Conservation (phyloP, 371 early-diverging fungal genomes). For the Conidiobolus incongruus region DNA sequence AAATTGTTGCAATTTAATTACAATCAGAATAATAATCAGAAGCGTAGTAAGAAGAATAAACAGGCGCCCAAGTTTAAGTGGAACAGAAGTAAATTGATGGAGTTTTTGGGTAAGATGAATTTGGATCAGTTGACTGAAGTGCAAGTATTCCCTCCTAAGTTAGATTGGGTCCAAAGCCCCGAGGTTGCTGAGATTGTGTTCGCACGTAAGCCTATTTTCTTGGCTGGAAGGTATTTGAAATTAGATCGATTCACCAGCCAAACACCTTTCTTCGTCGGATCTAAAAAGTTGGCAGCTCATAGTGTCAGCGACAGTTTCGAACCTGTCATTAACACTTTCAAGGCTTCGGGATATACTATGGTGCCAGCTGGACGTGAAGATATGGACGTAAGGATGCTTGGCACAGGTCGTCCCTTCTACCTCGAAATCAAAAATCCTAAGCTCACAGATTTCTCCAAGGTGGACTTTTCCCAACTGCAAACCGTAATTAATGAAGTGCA, state of each 20-base stretch:
- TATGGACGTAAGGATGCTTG: slow-evolving; percentile 91
- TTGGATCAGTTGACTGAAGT: too few relatives aligned
- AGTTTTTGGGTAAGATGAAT: too few relatives aligned
- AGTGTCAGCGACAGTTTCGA: slow-evolving; percentile 56
- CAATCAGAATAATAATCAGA: too few relatives aligned
- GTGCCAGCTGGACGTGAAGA: slow-evolving; percentile 89
- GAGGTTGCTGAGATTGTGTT: background rate
- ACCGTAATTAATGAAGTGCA: slow-evolving; percentile 17
- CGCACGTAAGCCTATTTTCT: slow-evolving; percentile 1
- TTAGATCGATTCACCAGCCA: slow-evolving; percentile 62
- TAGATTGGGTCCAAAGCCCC: background rate
- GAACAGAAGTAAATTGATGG: too few relatives aligned
- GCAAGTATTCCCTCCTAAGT: too few relatives aligned
- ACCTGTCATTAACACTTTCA: slow-evolving; percentile 23
- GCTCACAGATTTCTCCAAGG: slow-evolving; percentile 9
- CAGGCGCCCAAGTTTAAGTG: too few relatives aligned
- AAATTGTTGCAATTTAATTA: too few relatives aligned
- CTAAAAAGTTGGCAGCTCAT: slow-evolving; percentile 37
- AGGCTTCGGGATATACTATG: slow-evolving; percentile 49
- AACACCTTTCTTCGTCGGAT: slow-evolving; percentile 63
- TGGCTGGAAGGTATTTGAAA: slow-evolving; percentile 65
- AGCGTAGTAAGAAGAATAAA: too few relatives aligned
- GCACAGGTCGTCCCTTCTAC: slow-evolving; percentile 85
- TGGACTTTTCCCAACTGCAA: slow-evolving; percentile 25
- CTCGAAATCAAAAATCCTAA: slow-evolving; percentile 69